Base-by-base conservation (phyloP, 192 early-diverging fungal species). In the Dissophora ornata region DNA sequence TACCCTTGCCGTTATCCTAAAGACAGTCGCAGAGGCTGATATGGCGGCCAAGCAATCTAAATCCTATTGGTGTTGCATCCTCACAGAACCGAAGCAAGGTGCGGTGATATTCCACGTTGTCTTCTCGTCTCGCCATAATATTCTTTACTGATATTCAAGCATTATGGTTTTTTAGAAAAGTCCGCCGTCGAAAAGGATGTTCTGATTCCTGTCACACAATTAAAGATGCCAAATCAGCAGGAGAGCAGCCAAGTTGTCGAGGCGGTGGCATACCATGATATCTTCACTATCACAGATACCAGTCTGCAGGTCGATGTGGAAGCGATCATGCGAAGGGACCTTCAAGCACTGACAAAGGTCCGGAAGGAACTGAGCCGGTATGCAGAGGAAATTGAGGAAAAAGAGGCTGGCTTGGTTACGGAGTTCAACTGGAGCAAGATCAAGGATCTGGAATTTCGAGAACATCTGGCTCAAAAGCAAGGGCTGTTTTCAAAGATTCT, bases 401-500 rank as follows among this genome's bases (percentile, higher is more conserved):
- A 38, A 4, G 40, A 62, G 9, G 22, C 21, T 0, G 73, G 73
- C 25, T 18, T 62, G 18, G 64, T 67, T 9, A 74, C 83, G 3
- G 97, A 97, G 69, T 89, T 89, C 51, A 91, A 94, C 45, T 97
- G 93, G 93, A 71, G 73, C 42, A 96, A 94, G 71, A 87, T 98
- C 57, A 89, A 91, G 28, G 90, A 95, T 26, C 67, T 96, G 12
- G 95, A 97, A 15, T 97, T 97, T 78, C 91, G 95, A 67, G 86
- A 93, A 58, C 83, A 85, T 57, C 68, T 87, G 29, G 61, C 82
- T 29, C 88, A 92, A 57, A 95, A 90, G 67, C 58, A 69, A 7
- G 52, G 54, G 0, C 74, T 94, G 19, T 66, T 90, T 26, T 54
- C 73, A 4, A 67, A 71, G 48, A 60, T 94, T 24, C 42, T 68